Conservation (phyloP, 495 filamentous ascomycete genomes). For the Aspergillus panamensis region DNA sequence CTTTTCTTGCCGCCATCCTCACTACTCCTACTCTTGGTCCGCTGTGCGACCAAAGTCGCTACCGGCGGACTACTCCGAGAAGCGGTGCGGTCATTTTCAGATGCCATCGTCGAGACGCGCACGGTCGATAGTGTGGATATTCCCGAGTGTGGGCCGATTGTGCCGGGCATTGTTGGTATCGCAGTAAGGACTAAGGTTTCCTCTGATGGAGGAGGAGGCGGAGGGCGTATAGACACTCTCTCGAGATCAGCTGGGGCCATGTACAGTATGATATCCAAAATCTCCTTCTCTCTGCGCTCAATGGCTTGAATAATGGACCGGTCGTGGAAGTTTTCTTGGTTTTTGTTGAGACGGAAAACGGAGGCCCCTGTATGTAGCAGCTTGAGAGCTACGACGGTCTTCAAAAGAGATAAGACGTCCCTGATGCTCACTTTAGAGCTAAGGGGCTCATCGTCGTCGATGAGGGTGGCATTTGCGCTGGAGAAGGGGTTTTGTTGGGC, state of each 20-base stretch:
- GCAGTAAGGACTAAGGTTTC: too few species aligned
- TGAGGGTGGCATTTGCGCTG: not conserved
- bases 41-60: not conserved
- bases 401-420: slow-evolving; percentile 5
- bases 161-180: not conserved
- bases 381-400: slow-evolving; percentile 12
- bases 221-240: not conserved
- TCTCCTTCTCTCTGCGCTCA: slow-evolving; percentile 17
- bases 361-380: slow-evolving; percentile 11
- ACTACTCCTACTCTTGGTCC: not conserved
- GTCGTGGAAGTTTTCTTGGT: not conserved
- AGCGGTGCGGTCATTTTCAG: not conserved
- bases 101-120: not conserved
- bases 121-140: not conserved
- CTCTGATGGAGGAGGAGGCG: too few species aligned
- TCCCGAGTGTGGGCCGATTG: not conserved
- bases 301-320: slow-evolving; percentile 12
- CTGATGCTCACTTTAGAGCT: not conserved
- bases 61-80: not conserved
- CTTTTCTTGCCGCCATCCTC: not conserved
- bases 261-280: slow-evolving; percentile 14
- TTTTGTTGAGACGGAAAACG: slow-evolving; percentile 2
- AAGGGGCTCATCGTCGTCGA: not conserved
- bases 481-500: not conserved
- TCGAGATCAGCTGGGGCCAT: slow-evolving; percentile 9